Evolutionary conservation across 2,329 filamentous ascomycete genomes (phyloP), one percentile per base, ranked within the genome.

Genomic region (Monosporascus sp.): DNA sequence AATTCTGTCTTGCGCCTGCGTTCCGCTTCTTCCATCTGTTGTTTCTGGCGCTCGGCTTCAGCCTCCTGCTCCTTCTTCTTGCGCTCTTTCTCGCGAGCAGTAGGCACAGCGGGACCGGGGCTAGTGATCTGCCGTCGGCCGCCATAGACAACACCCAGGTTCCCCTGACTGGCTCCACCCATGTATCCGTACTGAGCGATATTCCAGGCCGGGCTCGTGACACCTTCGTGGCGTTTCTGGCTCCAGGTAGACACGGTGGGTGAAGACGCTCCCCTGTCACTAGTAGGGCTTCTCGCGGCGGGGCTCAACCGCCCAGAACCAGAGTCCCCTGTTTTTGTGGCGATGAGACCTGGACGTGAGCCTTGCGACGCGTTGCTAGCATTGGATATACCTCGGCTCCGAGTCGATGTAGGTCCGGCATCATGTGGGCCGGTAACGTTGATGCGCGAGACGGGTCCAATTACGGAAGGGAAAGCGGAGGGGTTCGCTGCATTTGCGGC

Each of bases 101-200:
- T 93, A 1, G 92, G 91, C 9, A 97, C 90, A 46, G 81, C 70
- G 5, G 94, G 94, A 34, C 83, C 79, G 15, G 90, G 83, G 62
- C 81, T 90, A 8, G 92, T 97, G 67, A 99, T 97, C 72, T 99
- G 94, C 55, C 94, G 84, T 62, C 92, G 83, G 18, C 86, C 90
- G 52, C 94, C 94, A 70, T 97, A 97, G 11, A 89, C 84, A 61
- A 99, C 90, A 18, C 94, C 94, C 56, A 97, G 84, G 63, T 96
- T 97, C 3, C 90, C 93, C 69, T 99, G 94, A 65, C 90, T 97
- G 25, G 94, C 94, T 48, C 94, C 94, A 53, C 94, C 94, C 88
- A 97, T 94, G 71, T 97, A 99, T 7, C 94, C 92, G 67, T 99
- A 99, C 68, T 99, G 94, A 53, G 92, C 88, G 62, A 97, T 97